Conservation (phyloP, 2,329 filamentous ascomycete genomes). For the Diplocarpon mali region DNA sequence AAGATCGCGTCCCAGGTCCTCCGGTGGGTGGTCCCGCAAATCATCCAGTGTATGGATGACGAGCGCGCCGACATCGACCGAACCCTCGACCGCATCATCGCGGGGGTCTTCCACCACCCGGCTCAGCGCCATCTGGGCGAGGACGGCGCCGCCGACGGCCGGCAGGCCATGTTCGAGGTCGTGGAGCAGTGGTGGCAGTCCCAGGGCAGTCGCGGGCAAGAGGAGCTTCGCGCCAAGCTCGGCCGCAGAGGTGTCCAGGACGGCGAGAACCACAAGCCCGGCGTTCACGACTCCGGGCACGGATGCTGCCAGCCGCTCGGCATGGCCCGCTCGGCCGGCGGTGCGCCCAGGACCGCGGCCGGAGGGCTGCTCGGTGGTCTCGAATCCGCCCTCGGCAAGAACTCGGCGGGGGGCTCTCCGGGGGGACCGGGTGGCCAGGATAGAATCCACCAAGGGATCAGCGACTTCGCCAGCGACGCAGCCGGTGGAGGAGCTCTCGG, state of each 20-base stretch:
- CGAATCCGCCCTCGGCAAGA: conserved; percentile 33
- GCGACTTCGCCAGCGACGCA: conserved; percentile 45
- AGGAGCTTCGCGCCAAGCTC: conserved; percentile 62
- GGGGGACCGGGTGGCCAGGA: conserved; percentile 12
- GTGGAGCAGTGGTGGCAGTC: conserved; percentile 75
- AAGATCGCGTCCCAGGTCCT: conserved; percentile 69
- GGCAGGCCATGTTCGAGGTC: conserved; percentile 64
- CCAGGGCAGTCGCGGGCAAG: conserved; percentile 49
- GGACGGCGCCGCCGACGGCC: conserved; percentile 62
- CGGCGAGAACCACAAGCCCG: conserved; percentile 78
- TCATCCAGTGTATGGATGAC: conserved; percentile 82
- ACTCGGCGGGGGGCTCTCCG: conserved; percentile 17
- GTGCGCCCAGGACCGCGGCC: conserved; percentile 39
- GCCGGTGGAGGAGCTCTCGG: conserved; percentile 56
- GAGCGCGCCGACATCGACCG: conserved; percentile 57
- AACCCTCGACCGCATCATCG: conserved; percentile 64
- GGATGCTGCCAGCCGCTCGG: conserved; percentile 66
- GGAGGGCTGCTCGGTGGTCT: conserved; percentile 47
- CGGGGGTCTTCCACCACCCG: conserved; percentile 80
- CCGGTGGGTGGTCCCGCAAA: conserved; percentile 77
- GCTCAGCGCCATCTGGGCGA: conserved; percentile 60
- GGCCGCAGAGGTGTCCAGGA: conserved; percentile 66
- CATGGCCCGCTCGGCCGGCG: conserved; percentile 55
- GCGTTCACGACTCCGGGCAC: conserved; percentile 73
- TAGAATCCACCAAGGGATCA: conserved; percentile 29